A percentile compares a stretch with the other conserved stretches of the same genome.
phyloP scores from a whole-genome alignment of 179 eudicot genomes.

The Actinidia chinensis region DNA sequence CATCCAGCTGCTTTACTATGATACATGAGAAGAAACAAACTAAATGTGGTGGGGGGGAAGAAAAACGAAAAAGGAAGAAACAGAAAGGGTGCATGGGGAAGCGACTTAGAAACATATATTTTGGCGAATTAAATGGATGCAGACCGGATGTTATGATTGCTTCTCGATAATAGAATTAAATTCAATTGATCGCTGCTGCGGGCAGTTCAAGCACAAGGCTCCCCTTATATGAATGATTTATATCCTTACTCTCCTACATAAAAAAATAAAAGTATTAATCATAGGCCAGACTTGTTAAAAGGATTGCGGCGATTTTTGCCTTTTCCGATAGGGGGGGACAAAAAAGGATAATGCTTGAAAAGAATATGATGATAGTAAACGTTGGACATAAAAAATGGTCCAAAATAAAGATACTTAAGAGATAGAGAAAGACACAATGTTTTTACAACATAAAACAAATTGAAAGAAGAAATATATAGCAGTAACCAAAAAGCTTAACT shows the following conservation, averaged over 20 bases:
- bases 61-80: background rate
- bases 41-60: too few relatives aligned
- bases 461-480: background rate
- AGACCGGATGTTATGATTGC: conserved; percentile 87
- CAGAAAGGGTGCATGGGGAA: background rate
- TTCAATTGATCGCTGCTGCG: conserved; percentile 93
- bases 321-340: background rate
- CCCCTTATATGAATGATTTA: conserved; percentile 65
- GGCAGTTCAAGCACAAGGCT: conserved; percentile 82
- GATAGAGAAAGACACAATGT: background rate
- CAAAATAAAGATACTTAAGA: background rate
- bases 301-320: background rate
- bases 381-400: background rate
- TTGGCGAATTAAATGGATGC: background rate
- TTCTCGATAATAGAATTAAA: conserved; percentile 76
- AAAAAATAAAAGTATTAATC: conserved; percentile 2
- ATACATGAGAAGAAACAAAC: conserved; percentile 5
- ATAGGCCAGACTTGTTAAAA: background rate
- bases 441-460: background rate
- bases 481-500: background rate
- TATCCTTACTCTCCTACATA: conserved; percentile 77
- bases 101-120: background rate
- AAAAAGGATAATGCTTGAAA: background rate
- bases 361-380: background rate
- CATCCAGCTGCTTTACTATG: conserved; percentile 26